Evolutionary conservation across 805 yeast species (phyloP), one percentile per base, ranked within the genome.

Genomic region (Suhomyces vadensis): DNA sequence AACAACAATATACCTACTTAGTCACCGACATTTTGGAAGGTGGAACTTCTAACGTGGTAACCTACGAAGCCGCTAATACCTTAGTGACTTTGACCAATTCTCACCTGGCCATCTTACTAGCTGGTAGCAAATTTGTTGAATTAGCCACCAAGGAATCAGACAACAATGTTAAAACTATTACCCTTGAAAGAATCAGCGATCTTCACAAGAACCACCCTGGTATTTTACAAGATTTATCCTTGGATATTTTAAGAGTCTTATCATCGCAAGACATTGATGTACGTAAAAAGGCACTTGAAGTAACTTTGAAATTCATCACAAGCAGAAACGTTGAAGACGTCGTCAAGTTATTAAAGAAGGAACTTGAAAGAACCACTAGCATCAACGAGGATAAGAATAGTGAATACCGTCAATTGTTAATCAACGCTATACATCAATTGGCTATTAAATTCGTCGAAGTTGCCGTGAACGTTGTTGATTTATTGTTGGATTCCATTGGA

Each of bases 261-360:
- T 76, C 87, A n/a, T 77, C 95, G 3, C 95, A 90, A 52, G 97
- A 94, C 57, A 63, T 91, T 48, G 97, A 87, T 55, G 97, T 94
- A 44, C 88, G 96, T 61, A 78, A 81, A 53, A 87, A 87, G 66
- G 96, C 96, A 4, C 75, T 95, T 49, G 85, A 83, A 44, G 86
- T 92, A 40, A 80, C 95, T n/a, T 73, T 94, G 59, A 77, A 82
- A 49, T 76, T 94, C 59, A 83, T 90, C 38, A 76, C 95, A 31
- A 79, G 85, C 55, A 87, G 95, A 72, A 92, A 92, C 55, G 96
- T 90, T 42, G 97, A 90, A 59, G 96, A 89, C 58, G 96, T 92
- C 27, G 86, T 94, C 52, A 88, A 90, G 60, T 78, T 92, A 53
- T 80, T 94, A 67, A 92, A 88, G 71, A 94, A 89, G 61, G 99